phyloP scores from a whole-genome alignment of 495 filamentous ascomycete genomes.

The Zalerion maritima region DNA sequence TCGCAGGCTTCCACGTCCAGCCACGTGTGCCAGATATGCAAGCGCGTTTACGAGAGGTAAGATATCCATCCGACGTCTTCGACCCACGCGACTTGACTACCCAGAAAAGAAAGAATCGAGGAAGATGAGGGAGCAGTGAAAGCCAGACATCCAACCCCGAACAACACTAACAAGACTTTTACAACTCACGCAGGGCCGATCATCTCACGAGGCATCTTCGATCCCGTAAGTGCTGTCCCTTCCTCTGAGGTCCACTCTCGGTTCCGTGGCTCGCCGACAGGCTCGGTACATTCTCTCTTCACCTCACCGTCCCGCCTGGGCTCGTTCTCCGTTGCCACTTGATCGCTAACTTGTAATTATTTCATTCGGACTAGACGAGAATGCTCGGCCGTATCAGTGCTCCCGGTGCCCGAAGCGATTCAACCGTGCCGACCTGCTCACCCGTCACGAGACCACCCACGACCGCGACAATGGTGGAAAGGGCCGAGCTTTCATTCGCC shows the following conservation, averaged over 20 bases:
- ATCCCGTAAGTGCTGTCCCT: slow-evolving; percentile 2
- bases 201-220: slow-evolving; percentile 13
- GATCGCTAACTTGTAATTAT: background rate
- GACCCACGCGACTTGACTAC: too few relatives aligned
- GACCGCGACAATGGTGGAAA: slow-evolving; percentile 10
- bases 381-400: slow-evolving; percentile 13
- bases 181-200: slow-evolving; percentile 19
- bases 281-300: too few relatives aligned
- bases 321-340: too few relatives aligned
- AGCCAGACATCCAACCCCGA: slow-evolving; percentile 27
- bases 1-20: slow-evolving; percentile 1
- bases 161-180: slow-evolving; percentile 33
- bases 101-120: too few relatives aligned
- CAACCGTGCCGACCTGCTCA: slow-evolving; percentile 14
- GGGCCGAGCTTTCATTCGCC: slow-evolving; percentile 9
- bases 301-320: too few relatives aligned
- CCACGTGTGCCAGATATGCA: slow-evolving; percentile 12
- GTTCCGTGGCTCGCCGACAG: too few relatives aligned
- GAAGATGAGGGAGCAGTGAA: too few relatives aligned
- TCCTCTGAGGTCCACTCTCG: too few relatives aligned
- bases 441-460: slow-evolving; percentile 13
- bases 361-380: slow-evolving; percentile 7
- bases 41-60: slow-evolving; percentile 9
- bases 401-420: slow-evolving; percentile 12
- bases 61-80: too few relatives aligned